phyloP scores from a whole-genome alignment of 106 monocot species.

The Allium fistulosum region DNA sequence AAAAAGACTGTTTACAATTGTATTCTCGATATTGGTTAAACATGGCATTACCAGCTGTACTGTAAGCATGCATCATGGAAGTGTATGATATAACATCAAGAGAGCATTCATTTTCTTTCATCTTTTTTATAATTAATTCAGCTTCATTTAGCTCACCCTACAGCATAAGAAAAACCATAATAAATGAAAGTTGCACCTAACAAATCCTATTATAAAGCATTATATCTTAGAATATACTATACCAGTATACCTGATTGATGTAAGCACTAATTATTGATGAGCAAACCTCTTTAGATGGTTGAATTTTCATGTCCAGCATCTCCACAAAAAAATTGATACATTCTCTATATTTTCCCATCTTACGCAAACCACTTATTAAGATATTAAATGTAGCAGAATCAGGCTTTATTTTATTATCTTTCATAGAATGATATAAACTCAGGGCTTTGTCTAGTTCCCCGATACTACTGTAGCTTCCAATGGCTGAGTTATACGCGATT shows the following conservation, averaged over 20 bases:
- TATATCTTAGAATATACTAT: constrained; percentile 9
- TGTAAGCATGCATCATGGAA: constrained; percentile 81
- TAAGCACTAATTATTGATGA: constrained; percentile 86
- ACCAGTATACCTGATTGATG: constrained; percentile 77
- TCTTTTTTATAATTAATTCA: constrained; percentile 58
- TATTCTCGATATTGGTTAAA: background rate
- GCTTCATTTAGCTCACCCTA: constrained; percentile 76
- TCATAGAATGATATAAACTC: constrained; percentile 58
- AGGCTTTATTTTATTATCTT: constrained; percentile 50
- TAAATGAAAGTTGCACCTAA: background rate
- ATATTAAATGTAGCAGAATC: constrained; percentile 85
- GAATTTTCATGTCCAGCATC: constrained; percentile 60
- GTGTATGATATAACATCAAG: constrained; percentile 87
- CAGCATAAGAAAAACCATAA: constrained; percentile 7
- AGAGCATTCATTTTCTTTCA: constrained; percentile 49
- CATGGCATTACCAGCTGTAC: constrained; percentile 39
- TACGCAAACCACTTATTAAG: constrained; percentile 78
- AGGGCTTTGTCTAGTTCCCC: constrained; percentile 80
- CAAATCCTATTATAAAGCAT: too few relatives aligned
- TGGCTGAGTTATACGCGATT: constrained; percentile 82
- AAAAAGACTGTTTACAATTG: too few relatives aligned
- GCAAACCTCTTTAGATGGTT: constrained; percentile 81
- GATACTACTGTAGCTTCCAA: constrained; percentile 71
- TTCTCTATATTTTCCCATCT: constrained; percentile 61
- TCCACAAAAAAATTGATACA: constrained; percentile 69